These are phyloP conservation scores for Ajuga reptans DNA, from an alignment of 305 asterid genomes.

Conservation along the genomic window DNA sequence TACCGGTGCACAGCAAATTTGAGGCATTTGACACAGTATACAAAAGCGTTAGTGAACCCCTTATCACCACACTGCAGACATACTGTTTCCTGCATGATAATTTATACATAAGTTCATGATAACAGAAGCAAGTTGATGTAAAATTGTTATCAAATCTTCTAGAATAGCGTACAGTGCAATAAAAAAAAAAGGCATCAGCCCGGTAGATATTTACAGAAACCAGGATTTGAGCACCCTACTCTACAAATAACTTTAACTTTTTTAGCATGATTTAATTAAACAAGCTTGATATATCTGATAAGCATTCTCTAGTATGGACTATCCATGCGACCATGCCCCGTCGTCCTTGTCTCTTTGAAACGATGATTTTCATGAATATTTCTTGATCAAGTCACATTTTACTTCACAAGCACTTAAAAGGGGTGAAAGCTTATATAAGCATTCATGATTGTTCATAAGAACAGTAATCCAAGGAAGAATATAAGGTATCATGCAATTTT, in stretches of 20 bases:
- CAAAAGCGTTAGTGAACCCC: constrained; percentile 46
- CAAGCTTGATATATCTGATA: neutral
- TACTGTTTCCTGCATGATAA: constrained; percentile 35
- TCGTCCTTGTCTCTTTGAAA: neutral
- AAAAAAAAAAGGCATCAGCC: neutral
- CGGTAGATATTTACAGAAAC: neutral
- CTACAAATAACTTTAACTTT: neutral
- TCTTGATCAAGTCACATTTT: neutral
- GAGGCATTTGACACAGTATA: constrained; percentile 49
- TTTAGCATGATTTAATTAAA: neutral
- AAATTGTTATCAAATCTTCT: neutral
- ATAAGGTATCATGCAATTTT: neutral
- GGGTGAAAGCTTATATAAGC: neutral
- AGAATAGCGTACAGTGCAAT: neutral
- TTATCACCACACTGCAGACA: constrained; percentile 46
- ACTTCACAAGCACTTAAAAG: neutral
- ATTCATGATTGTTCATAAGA: neutral
- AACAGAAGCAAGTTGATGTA: neutral
- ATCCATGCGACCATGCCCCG: no score
- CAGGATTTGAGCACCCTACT: neutral
- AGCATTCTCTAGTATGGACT: neutral
- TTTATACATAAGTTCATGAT: neutral
- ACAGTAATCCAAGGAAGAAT: neutral
- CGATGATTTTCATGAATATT: neutral
- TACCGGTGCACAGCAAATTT: constrained; percentile 59